Base-by-base conservation (phyloP, 176 grass and related monocot genomes). In the Aegilops speltoides region DNA sequence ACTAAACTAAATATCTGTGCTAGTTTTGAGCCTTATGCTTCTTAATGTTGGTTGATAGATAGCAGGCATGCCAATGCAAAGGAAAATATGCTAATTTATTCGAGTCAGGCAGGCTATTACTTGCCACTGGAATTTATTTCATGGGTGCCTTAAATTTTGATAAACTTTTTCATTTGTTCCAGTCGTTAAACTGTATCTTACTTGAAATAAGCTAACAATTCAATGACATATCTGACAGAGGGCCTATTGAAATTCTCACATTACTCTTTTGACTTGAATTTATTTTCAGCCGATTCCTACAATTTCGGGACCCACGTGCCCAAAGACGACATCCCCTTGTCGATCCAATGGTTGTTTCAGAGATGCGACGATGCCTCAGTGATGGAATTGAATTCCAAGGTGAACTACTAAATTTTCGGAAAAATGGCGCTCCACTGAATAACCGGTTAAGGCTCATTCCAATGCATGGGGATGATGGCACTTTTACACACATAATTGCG, bases 241-340 rank as follows among this genome's bases (percentile, higher is more conserved):
- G 73, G 34, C 76, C 59, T 84, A 76, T 19, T 29, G 48, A 80
- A 91, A 76, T 88, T 91, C 89, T 91, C 77, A 91, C 50, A 28
- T 70, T 84, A 84, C 85, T 87, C 22, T 91, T 46, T 91, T 83
- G 29, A 87, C 76, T 87, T 76, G 54, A 87, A 83, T 85, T 88
- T 86, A 75, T 80, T 90, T 90, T 90, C 88, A 99, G 97, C 83
- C 97, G 97, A 85, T 99, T 99, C 86, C 77, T 99, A 56, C 97
- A 99, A 82, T 99, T 87, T 69, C 94, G 97, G 60, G 97, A 99
- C 86, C 92, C 92, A 83, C 82, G 77, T 79, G 94, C 92, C 0
- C 90, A 94, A 79, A 89, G 97, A 17, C 79, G 97, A 45, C 97
- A 99, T 63, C 97, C 97, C 13, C 88, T 94, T 77, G 97, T 99